Conservation (phyloP, 148 eudicot genomes). For the Drosera capensis region DNA sequence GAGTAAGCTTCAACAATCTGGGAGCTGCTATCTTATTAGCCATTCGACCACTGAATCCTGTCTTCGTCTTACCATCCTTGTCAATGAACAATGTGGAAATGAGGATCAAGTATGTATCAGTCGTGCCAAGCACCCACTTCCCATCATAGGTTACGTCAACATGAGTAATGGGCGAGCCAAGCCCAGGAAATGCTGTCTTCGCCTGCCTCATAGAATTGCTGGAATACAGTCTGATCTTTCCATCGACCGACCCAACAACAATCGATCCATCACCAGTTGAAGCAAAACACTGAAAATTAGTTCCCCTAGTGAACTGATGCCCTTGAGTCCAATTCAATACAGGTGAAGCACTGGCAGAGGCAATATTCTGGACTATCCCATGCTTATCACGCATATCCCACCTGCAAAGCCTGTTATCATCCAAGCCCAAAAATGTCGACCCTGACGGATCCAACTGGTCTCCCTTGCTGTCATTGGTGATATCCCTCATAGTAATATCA, state of each 20-base stretch:
- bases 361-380: constrained; percentile 72
- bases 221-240: constrained; percentile 84
- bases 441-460: constrained; percentile 84
- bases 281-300: constrained; percentile 94
- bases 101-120: constrained; percentile 79
- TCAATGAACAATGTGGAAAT: constrained; percentile 85
- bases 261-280: constrained; percentile 95
- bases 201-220: constrained; percentile 93
- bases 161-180: constrained; percentile 83
- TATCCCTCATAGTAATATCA: constrained; percentile 82
- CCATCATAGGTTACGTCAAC: constrained; percentile 99
- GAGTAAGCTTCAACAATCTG: constrained; percentile 37
- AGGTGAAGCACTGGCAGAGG: constrained; percentile 34
- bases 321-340: constrained; percentile 90
- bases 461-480: constrained; percentile 64
- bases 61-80: constrained; percentile 90
- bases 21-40: constrained; percentile 90
- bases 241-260: constrained; percentile 93
- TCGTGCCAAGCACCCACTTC: constrained; percentile 93
- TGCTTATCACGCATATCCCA: constrained; percentile 94
- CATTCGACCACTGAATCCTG: constrained; percentile 84
- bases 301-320: constrained; percentile 89
- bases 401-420: constrained; percentile 76
- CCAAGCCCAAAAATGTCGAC: constrained; percentile 85
- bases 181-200: constrained; percentile 96